A percentile compares a stretch with the other conserved stretches of the same genome.
Evolutionary conservation across 2,329 filamentous ascomycete genomes (phyloP).

Genomic region (Nigrospora osmanthi): DNA sequence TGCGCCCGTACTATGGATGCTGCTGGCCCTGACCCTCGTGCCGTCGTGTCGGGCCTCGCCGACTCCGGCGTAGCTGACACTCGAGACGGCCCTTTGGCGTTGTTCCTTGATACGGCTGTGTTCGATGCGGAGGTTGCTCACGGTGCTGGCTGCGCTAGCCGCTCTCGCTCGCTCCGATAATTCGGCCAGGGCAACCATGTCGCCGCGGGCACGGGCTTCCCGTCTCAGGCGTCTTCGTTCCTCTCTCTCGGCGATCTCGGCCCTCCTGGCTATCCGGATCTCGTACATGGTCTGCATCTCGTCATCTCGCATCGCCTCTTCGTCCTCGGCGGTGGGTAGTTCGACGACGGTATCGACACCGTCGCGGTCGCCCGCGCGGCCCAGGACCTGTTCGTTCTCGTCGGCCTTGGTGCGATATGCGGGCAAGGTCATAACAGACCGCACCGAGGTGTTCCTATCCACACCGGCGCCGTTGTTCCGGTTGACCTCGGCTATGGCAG

Average conservation of each 20-base stretch:
- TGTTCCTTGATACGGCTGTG: conserved; percentile 49
- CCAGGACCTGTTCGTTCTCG: conserved; percentile 75
- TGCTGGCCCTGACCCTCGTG: conserved; percentile 65
- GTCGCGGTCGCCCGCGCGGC: conserved; percentile 80
- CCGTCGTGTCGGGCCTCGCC: conserved; percentile 73
- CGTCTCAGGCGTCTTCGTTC: conserved; percentile 60
- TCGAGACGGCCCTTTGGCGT: conserved; percentile 61
- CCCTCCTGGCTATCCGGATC: conserved; percentile 70
- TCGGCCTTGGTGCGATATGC: conserved; percentile 68
- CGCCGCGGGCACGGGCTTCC: conserved; percentile 66
- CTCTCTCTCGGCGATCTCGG: conserved; percentile 70
- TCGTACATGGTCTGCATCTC: conserved; percentile 94
- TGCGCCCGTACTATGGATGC: conserved; percentile 24
- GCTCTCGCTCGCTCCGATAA: conserved; percentile 50
- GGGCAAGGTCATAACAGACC: conserved; percentile 91
- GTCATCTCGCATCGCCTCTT: conserved; percentile 71
- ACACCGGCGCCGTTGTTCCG: conserved; percentile 32
- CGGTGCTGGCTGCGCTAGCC: conserved; percentile 37
- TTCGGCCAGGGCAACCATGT: conserved; percentile 59
- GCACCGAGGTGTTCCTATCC: conserved; percentile 76
- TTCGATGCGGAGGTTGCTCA: conserved; percentile 51
- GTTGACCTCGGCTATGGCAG: conserved; percentile 17
- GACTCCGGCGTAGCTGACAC: conserved; percentile 68
- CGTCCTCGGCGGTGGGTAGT: conserved; percentile 70
- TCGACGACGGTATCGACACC: conserved; percentile 90